A percentile compares a stretch with the other conserved stretches of the same genome.
Evolutionary conservation across 1,284 basidiomycete genomes (phyloP).

Genomic region (Mycena citricolor): DNA sequence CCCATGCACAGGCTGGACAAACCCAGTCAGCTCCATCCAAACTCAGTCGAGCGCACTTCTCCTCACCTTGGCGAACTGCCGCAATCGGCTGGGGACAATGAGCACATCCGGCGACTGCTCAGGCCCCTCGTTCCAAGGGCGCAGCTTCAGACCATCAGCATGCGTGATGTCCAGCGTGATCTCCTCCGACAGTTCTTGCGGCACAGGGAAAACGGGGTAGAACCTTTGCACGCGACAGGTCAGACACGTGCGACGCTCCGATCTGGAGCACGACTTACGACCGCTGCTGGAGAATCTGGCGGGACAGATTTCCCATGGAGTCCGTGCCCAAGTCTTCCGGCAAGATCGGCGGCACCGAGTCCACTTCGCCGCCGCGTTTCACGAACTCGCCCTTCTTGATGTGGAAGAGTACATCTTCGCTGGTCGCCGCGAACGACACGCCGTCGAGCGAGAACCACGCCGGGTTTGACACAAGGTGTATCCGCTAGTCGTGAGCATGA

Average conservation of each 20-base stretch:
- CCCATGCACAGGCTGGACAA: conserved; percentile 58
- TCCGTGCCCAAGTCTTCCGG: conserved; percentile 58
- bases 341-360: conserved; percentile 43
- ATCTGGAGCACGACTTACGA: conserved; percentile 52
- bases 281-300: conserved; percentile 84
- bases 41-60: not conserved
- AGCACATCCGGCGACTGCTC: conserved; percentile 76
- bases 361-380: conserved; percentile 67
- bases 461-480: conserved; percentile 86
- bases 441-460: conserved; percentile 84
- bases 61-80: conserved; percentile 81
- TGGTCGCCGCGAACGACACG: conserved; percentile 74
- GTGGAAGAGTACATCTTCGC: conserved; percentile 88
- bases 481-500: conserved; percentile 63
- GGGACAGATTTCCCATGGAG: conserved; percentile 74
- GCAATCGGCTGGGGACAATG: conserved; percentile 81
- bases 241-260: conserved; percentile 2
- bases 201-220: conserved; percentile 93
- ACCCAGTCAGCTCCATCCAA: conserved; percentile 3
- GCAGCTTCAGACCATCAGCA: conserved; percentile 49
- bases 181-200: conserved; percentile 69
- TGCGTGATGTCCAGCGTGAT: conserved; percentile 89
- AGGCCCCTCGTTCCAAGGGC: conserved; percentile 37
- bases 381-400: conserved; percentile 83
- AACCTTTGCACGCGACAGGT: conserved; percentile 71